A percentile compares a stretch with the other conserved stretches of the same genome.
Evolutionary conservation across 2,329 filamentous ascomycete species (phyloP).

Genomic region (Ophiostoma angusticollis): DNA sequence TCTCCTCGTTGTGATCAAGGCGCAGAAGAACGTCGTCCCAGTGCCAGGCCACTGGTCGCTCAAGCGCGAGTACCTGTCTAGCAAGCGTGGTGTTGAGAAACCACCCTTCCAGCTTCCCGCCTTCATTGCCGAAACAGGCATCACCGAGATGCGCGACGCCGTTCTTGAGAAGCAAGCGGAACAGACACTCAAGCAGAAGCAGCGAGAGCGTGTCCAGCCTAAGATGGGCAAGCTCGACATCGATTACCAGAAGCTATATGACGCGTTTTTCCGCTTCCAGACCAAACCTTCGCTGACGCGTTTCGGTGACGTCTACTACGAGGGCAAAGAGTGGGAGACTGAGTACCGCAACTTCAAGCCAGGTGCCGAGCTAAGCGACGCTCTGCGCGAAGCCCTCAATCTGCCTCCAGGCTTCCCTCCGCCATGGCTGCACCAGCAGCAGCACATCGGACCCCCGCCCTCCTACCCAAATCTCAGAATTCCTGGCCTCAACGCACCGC

Average conservation of each 20-base stretch:
- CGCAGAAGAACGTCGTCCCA: slow-evolving; percentile 86
- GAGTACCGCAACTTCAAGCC: slow-evolving; percentile 83
- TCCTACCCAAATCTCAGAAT: slow-evolving; percentile 95
- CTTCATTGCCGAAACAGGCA: slow-evolving; percentile 95
- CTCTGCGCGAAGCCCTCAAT: slow-evolving; percentile 80
- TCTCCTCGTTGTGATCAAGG: slow-evolving; percentile 86
- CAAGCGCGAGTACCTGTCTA: slow-evolving; percentile 93
- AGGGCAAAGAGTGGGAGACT: slow-evolving; percentile 96
- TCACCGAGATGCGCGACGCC: slow-evolving; percentile 94
- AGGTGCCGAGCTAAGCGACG: slow-evolving; percentile 69
- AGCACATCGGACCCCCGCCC: slow-evolving; percentile 82
- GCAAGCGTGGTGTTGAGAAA: slow-evolving; percentile 94
- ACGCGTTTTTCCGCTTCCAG: slow-evolving; percentile 96
- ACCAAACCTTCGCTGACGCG: slow-evolving; percentile 88
- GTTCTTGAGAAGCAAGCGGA: slow-evolving; percentile 92
- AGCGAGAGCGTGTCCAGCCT: slow-evolving; percentile 82
- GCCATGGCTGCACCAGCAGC: slow-evolving; percentile 95
- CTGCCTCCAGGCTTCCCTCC: slow-evolving; percentile 89
- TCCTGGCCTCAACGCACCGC: slow-evolving; percentile 84
- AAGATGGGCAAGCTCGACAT: slow-evolving; percentile 98
- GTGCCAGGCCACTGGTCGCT: slow-evolving; percentile 90
- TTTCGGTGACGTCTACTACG: slow-evolving; percentile 98
- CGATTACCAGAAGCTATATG: slow-evolving; percentile 95
- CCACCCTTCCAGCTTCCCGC: slow-evolving; percentile 83
- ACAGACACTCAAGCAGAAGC: slow-evolving; percentile 84